phyloP scores from a whole-genome alignment of 129 eudicot genomes.

The sunflower (Helianthus annuus) region HanXRQr2.0-SUNRISE NC_035443.2:154307625-154308124 shows the following conservation, averaged over 20 bases:
- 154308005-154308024: slow-evolving; percentile 74
- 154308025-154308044: slow-evolving; percentile 80
- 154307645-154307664: slow-evolving; percentile 64
- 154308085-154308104: slow-evolving; percentile 58
- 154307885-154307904: slow-evolving; percentile 71
- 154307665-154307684: slow-evolving; percentile 73
- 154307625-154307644: slow-evolving; percentile 81
- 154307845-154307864: background rate
- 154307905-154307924: slow-evolving; percentile 79
- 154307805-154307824: slow-evolving; percentile 31
- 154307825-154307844: background rate
- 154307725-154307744: slow-evolving; percentile 71
- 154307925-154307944: slow-evolving; percentile 70
- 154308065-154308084: slow-evolving; percentile 70
- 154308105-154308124: slow-evolving; percentile 8
- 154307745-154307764: slow-evolving; percentile 65
- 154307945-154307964: slow-evolving; percentile 76
- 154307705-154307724: slow-evolving; percentile 80
- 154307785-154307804: slow-evolving; percentile 34
- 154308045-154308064: slow-evolving; percentile 65
- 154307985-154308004: slow-evolving; percentile 77
- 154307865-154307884: slow-evolving; percentile 23
- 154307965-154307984: slow-evolving; percentile 79
- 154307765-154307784: slow-evolving; percentile 74
- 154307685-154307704: slow-evolving; percentile 81